Evolutionary conservation across 2,329 filamentous ascomycete species (phyloP), one percentile per base, ranked within the genome.

Genomic region (Paraphoma chrysanthemicola): DNA sequence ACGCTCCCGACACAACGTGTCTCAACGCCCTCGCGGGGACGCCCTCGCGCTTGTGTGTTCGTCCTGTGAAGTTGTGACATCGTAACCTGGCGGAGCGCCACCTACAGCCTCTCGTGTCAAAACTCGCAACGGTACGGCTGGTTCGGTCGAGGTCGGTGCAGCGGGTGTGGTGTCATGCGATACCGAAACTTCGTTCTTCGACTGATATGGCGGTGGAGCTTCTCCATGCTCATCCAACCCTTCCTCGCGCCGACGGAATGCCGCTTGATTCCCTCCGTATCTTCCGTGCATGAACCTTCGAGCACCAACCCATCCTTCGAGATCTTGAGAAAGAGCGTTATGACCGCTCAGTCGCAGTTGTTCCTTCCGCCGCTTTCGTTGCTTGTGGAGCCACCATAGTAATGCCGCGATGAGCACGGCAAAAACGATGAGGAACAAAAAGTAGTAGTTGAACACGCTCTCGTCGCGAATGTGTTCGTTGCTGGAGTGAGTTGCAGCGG

Each of bases 171-270:
- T 54, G n/a, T 36, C 51, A n/a, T 56, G 53, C 55, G 53, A 17
- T 8, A 58, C 56, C 44, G 66, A 46, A 54, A 53, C 63, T 12
- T 72, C 66, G 23, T 56, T 61, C 57, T 76, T 77, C 0, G 54
- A 77, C 64, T 66, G 78, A 69, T 90, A 90, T 0, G 87, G 86
- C 46, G 88, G 88, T 48, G 88, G 88, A 9, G 87, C 85, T 70
- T 89, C 86, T 29, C 87, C 88, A 43, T 82, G 73, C 75, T 89
- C 87, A 68, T 90, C 83, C 53, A 89, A 72, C 0, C 88, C 88
- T 60, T 90, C 87, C 44, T 82, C 79, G 11, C 64, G 65, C 30
- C 69, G 64, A 8, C 64, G 30, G 17, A 67, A 48, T 12, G 58
- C 48, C 14, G 53, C 49, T 28, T 68, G 64, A 36, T 67, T 59